Percentiles rank a stretch among this genome's conserved stretches.
phyloP scores from a whole-genome alignment of 495 filamentous ascomycete genomes.

The Amorphotheca resinae region DNA sequence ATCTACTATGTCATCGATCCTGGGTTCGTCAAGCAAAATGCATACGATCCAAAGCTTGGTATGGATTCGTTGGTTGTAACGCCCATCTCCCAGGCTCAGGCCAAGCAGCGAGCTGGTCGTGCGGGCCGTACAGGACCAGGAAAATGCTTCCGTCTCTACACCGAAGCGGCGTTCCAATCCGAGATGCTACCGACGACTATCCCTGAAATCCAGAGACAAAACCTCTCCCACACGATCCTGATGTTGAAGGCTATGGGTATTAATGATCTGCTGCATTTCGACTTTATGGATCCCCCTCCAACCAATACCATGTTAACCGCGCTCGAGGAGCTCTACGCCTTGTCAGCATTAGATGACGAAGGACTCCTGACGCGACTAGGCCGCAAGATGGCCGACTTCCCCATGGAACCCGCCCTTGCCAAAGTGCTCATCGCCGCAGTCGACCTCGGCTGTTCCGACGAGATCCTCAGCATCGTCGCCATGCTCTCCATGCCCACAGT shows the following conservation, averaged over 20 bases:
- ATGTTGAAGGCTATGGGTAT: slow-evolving; percentile 99
- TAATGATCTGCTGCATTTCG: slow-evolving; percentile 92
- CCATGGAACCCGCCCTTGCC: slow-evolving; percentile 74
- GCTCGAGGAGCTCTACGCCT: slow-evolving; percentile 85
- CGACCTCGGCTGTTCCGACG: slow-evolving; percentile 79
- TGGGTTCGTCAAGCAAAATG: slow-evolving; percentile 95
- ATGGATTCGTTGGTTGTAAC: slow-evolving; percentile 96
- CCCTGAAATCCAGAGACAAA: slow-evolving; percentile 94
- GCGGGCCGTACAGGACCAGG: slow-evolving; percentile 91
- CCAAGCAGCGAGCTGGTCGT: slow-evolving; percentile 86
- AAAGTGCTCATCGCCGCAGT: slow-evolving; percentile 85
- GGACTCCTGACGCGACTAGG: slow-evolving; percentile 86
- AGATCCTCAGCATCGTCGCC: slow-evolving; percentile 86
- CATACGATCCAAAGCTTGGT: slow-evolving; percentile 90
- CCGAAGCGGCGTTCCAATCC: slow-evolving; percentile 86
- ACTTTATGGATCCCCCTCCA: slow-evolving; percentile 97
- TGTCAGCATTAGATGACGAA: slow-evolving; percentile 91
- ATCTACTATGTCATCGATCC: slow-evolving; percentile 98
- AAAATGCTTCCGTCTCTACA: slow-evolving; percentile 94
- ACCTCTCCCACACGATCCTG: slow-evolving; percentile 86
- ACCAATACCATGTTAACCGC: slow-evolving; percentile 97
- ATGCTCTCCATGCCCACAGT: slow-evolving; percentile 80
- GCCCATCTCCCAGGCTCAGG: slow-evolving; percentile 92
- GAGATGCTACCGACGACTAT: slow-evolving; percentile 96
- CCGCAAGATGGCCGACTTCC: slow-evolving; percentile 96